A percentile compares a stretch with the other conserved stretches of the same genome.
Conservation (phyloP, 805 yeast genomes). For the Candida boleticola region DNA sequence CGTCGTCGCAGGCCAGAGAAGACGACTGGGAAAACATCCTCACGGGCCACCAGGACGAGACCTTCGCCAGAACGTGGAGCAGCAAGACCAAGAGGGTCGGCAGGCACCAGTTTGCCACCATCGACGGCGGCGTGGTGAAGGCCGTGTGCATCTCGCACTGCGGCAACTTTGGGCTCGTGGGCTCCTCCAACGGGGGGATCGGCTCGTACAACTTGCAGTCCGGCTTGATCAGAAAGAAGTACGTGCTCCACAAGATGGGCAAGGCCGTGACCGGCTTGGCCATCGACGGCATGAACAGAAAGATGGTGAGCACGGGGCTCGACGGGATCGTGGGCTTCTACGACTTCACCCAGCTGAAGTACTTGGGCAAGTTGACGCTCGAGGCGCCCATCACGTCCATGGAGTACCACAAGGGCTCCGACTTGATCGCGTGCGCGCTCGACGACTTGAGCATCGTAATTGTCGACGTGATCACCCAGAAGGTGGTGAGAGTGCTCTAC, state of each 20-base stretch:
- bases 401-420: slow-evolving; percentile 79
- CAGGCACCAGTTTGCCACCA: slow-evolving; percentile 62
- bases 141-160: slow-evolving; percentile 82
- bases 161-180: slow-evolving; percentile 93
- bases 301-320: slow-evolving; percentile 81
- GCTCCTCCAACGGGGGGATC: slow-evolving; percentile 82
- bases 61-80: slow-evolving; percentile 89
- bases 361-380: slow-evolving; percentile 62
- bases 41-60: slow-evolving; percentile 83
- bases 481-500: slow-evolving; percentile 78
- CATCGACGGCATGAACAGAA: slow-evolving; percentile 85
- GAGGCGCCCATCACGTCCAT: slow-evolving; percentile 76
- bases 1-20: slow-evolving; percentile 70
- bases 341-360: slow-evolving; percentile 72
- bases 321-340: slow-evolving; percentile 89
- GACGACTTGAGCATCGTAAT: slow-evolving; percentile 86
- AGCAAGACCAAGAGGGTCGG: slow-evolving; percentile 78
- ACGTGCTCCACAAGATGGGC: slow-evolving; percentile 55
- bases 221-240: slow-evolving; percentile 73
- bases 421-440: slow-evolving; percentile 77
- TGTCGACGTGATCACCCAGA: slow-evolving; percentile 77
- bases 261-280: slow-evolving; percentile 86
- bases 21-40: slow-evolving; percentile 93
- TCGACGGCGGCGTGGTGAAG: slow-evolving; percentile 76
- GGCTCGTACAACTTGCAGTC: slow-evolving; percentile 89